These are phyloP conservation scores for Pelargonium cotyledonis DNA, from an alignment of 441 rosid species.

Conservation along the genomic window DNA sequence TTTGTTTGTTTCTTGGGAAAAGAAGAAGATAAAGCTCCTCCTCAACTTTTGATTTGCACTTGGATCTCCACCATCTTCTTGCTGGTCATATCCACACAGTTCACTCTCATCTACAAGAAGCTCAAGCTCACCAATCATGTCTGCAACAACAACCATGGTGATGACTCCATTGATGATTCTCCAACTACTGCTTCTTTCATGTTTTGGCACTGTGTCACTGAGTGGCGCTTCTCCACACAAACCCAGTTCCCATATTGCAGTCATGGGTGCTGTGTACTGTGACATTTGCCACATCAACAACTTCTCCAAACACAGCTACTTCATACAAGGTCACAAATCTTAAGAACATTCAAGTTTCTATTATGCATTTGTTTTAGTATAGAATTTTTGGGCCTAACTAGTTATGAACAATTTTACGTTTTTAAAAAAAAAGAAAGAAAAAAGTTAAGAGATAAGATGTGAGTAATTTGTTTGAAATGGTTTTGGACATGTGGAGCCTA, in stretches of 20 bases:
- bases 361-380: too few relatives aligned
- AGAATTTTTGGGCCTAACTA: too few relatives aligned
- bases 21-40: constrained; percentile 23
- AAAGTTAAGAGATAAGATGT: too few relatives aligned
- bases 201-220: constrained; percentile 16
- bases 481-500: too few relatives aligned
- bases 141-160: not conserved
- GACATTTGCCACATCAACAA: constrained; percentile 94
- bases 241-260: constrained; percentile 45
- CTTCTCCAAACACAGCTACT: constrained; percentile 93
- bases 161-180: not conserved
- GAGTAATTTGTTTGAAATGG: too few relatives aligned
- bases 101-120: not conserved
- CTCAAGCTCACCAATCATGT: not conserved
- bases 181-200: constrained; percentile 31
- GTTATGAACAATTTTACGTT: too few relatives aligned
- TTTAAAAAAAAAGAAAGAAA: too few relatives aligned
- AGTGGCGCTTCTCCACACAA: constrained; percentile 30
- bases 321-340: constrained; percentile 26
- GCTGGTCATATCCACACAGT: constrained; percentile 14
- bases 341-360: too few relatives aligned
- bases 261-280: constrained; percentile 90
- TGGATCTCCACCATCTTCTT: constrained; percentile 35
- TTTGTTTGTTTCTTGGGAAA: constrained; percentile 33
- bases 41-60: constrained; percentile 13